These are phyloP conservation scores for Collariella sp. DNA, from an alignment of 495 filamentous ascomycete species.

Conservation along the genomic window DNA sequence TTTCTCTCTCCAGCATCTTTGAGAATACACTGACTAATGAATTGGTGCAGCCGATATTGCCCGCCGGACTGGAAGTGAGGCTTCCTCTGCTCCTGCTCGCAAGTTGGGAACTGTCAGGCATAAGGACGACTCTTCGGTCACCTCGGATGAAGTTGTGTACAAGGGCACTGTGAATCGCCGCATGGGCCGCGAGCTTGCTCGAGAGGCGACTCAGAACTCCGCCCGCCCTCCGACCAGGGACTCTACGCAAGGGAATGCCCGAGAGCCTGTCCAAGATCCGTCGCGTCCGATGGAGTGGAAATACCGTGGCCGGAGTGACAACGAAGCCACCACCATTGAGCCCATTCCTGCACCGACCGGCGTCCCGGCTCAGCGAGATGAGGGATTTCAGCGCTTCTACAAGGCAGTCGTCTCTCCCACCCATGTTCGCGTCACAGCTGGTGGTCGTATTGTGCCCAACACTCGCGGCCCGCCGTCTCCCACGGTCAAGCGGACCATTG, in stretches of 20 bases:
- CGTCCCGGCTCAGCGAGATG: conserved; percentile 37
- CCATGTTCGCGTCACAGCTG: conserved; percentile 48
- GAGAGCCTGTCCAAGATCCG: conserved; percentile 1
- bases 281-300: conserved; percentile 28
- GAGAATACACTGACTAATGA: neutral
- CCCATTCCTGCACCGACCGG: conserved; percentile 41
- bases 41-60: conserved; percentile 22
- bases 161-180: conserved; percentile 25
- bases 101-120: conserved; percentile 16
- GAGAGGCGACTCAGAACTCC: conserved; percentile 2
- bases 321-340: conserved; percentile 27
- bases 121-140: conserved; percentile 19
- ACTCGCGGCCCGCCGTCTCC: conserved; percentile 40
- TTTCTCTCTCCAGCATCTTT: neutral
- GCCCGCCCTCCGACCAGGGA: neutral
- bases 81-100: conserved; percentile 6
- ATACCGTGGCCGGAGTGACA: conserved; percentile 34
- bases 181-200: conserved; percentile 3
- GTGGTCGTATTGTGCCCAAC: conserved; percentile 49
- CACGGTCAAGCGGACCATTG: conserved; percentile 34
- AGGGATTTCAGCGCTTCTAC: conserved; percentile 50
- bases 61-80: conserved; percentile 16
- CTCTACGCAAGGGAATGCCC: neutral
- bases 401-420: conserved; percentile 48
- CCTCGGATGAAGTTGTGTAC: conserved; percentile 25